Percentiles rank a stretch among this genome's conserved stretches.
Conservation (phyloP, 768 basidiomycete genomes). For the Podaxis rugospora region DNA sequence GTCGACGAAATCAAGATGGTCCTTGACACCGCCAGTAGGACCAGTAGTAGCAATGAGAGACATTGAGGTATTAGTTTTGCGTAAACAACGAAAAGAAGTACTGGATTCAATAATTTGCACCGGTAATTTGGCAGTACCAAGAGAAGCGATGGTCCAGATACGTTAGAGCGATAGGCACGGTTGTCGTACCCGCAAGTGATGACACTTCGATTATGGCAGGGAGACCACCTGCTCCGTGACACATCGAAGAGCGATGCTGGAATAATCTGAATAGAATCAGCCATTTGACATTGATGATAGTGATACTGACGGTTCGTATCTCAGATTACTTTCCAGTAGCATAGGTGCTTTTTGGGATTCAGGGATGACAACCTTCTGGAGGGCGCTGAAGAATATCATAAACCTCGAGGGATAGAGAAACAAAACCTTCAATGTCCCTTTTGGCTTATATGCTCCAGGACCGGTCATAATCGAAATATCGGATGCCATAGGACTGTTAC, state of each 20-base stretch:
- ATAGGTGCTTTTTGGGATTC: neutral
- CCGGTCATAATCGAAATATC: neutral
- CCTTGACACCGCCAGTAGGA: too few relatives aligned
- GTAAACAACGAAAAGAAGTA: neutral
- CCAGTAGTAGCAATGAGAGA: neutral
- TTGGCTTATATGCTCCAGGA: neutral
- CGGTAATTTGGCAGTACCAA: neutral
- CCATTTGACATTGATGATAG: neutral
- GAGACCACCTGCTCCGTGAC: neutral
- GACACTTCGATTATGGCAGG: neutral
- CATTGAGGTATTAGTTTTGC: neutral
- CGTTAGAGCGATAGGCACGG: neutral
- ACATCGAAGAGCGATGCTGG: neutral
- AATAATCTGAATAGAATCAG: neutral
- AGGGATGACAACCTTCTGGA: neutral
- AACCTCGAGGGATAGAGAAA: neutral
- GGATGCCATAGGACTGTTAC: neutral
- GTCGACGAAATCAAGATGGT: constrained; percentile 38
- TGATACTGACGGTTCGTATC: neutral
- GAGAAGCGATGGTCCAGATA: neutral
- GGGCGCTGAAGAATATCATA: neutral
- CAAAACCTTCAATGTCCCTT: too few relatives aligned
- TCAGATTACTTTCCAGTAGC: neutral
- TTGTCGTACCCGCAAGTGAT: neutral
- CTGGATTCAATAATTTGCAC: neutral